Evolutionary conservation across 2,329 filamentous ascomycete species (phyloP).

Genomic region (Penicillium rolfsii): DNA sequence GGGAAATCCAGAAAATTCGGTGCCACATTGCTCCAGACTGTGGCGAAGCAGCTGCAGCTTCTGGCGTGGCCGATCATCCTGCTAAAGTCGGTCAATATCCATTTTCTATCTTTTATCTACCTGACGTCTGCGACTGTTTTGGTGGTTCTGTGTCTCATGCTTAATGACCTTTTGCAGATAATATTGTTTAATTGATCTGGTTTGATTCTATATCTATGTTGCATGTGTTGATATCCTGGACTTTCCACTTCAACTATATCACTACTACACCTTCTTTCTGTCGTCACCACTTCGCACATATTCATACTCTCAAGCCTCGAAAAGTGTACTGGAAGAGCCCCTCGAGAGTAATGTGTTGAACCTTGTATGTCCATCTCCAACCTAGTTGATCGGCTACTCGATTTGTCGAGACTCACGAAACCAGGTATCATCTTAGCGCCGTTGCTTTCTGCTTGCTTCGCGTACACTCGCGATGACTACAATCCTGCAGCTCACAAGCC

Average conservation of each 20-base stretch:
- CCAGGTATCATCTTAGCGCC: constrained; percentile 3
- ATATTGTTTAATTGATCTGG: constrained; percentile 15
- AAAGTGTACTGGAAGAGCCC: constrained; percentile 16
- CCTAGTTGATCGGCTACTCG: neutral
- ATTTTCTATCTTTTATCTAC: constrained; percentile 29
- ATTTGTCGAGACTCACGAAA: neutral
- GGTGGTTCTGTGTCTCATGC: constrained; percentile 5
- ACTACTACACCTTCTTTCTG: constrained; percentile 1
- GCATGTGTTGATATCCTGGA: constrained; percentile 14
- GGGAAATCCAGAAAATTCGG: constrained; percentile 20
- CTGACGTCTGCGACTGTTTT: constrained; percentile 21
- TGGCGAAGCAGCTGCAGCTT: constrained; percentile 45
- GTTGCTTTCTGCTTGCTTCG: constrained; percentile 5
- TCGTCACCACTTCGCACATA: constrained; percentile 5
- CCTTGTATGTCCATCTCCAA: constrained; percentile 9
- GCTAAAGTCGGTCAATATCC: constrained; percentile 26
- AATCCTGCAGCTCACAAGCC: constrained; percentile 26
- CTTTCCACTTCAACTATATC: constrained; percentile 1
- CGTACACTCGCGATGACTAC: constrained; percentile 38
- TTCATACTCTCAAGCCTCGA: constrained; percentile 9
- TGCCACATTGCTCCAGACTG: constrained; percentile 37
- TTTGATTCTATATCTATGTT: constrained; percentile 12
- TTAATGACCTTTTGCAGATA: constrained; percentile 12
- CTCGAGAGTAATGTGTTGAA: constrained; percentile 18
- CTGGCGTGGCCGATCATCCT: constrained; percentile 21